Percentiles rank a stretch among this genome's conserved stretches.
Evolutionary conservation across 257 asterid genomes (phyloP).

Genomic region (Vinca minor): DNA sequence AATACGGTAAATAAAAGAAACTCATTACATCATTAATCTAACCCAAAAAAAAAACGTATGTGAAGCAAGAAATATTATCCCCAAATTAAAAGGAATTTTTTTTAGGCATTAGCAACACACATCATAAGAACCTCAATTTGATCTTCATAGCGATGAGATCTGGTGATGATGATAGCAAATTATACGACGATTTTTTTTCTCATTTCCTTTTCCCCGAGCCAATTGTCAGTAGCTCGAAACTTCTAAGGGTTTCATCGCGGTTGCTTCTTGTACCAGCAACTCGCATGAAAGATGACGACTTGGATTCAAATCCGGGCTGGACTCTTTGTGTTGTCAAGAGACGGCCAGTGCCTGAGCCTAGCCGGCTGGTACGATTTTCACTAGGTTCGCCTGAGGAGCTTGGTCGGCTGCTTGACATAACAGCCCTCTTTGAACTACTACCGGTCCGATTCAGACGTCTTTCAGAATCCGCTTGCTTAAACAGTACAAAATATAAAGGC

Average conservation of each 20-base stretch:
- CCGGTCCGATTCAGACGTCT: constrained; percentile 48
- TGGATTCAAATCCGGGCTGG: constrained; percentile 60
- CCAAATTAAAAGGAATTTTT: not conserved
- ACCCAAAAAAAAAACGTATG: constrained; percentile 8
- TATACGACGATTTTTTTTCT: not conserved
- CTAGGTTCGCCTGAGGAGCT: constrained; percentile 66
- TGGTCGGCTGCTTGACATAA: constrained; percentile 55
- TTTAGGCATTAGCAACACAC: constrained; percentile 6
- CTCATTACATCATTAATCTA: no score
- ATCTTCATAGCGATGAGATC: not conserved
- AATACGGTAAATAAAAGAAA: no score
- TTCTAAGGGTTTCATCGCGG: constrained; percentile 62
- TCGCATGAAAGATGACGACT: constrained; percentile 58
- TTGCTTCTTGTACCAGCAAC: constrained; percentile 49
- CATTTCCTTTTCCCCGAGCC: constrained; percentile 73
- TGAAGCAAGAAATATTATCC: not conserved
- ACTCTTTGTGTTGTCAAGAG: constrained; percentile 41
- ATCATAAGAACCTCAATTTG: not conserved
- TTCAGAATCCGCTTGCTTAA: constrained; percentile 54
- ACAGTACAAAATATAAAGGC: not conserved
- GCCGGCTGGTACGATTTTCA: constrained; percentile 41
- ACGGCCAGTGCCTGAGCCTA: constrained; percentile 53
- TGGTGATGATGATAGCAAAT: not conserved
- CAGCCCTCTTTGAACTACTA: constrained; percentile 60
- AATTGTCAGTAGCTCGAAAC: constrained; percentile 74